These are phyloP conservation scores for Hanseniaspora valbyensis DNA, from an alignment of 805 yeast genomes.

Conservation along the genomic window DNA sequence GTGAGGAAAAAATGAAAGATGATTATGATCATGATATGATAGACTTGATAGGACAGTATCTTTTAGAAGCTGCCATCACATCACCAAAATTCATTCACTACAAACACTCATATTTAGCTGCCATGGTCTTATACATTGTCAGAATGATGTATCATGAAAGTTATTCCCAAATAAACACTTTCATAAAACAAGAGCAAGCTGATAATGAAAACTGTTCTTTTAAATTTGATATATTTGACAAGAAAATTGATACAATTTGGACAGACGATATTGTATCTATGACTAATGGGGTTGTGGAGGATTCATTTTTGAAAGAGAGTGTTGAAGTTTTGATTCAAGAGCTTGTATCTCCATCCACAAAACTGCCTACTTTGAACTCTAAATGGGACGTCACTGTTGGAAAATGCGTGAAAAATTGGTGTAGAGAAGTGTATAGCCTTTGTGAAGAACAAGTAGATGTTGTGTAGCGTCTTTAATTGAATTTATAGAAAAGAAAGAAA, in stretches of 20 bases:
- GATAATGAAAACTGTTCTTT: too few relatives aligned
- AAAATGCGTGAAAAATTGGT: not conserved
- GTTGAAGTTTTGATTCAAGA: constrained; percentile 25
- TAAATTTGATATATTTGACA: not conserved
- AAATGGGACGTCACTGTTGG: constrained; percentile 21
- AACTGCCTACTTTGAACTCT: constrained; percentile 22
- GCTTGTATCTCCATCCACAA: constrained; percentile 25
- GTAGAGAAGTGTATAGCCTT: constrained; percentile 7
- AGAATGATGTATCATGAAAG: constrained; percentile 44
- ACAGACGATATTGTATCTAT: not conserved
- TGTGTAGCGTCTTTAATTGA: too few relatives aligned
- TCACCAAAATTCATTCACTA: constrained; percentile 64
- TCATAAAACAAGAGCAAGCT: not conserved
- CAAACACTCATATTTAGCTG: constrained; percentile 71
- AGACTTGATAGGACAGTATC: constrained; percentile 50
- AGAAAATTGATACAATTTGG: not conserved
- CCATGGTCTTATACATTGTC: constrained; percentile 77
- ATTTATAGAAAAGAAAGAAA: too few relatives aligned
- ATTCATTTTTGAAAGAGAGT: constrained; percentile 20
- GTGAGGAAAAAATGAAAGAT: too few relatives aligned
- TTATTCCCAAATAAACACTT: not conserved
- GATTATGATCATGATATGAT: constrained; percentile 4
- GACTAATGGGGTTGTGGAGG: constrained; percentile 22
- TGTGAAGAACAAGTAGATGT: too few relatives aligned
- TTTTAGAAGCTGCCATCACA: constrained; percentile 65